phyloP scores from a whole-genome alignment of 345 rosid species.

The Luvunga scandens region DNA sequence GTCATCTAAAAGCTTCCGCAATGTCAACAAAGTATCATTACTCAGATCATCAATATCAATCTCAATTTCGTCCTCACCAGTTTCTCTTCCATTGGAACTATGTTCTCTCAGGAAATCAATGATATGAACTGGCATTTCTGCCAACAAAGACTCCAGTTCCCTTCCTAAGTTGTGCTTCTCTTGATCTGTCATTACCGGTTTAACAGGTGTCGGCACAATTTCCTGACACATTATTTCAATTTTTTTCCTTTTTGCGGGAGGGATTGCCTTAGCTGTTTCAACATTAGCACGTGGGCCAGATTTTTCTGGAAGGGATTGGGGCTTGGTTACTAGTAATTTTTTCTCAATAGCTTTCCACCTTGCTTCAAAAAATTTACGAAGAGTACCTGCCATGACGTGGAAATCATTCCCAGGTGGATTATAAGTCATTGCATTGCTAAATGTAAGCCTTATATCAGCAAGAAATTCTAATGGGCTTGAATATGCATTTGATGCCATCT shows the following conservation, averaged over 20 bases:
- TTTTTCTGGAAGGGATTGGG: conserved; percentile 33
- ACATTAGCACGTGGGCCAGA: conserved; percentile 30
- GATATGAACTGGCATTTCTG: conserved; percentile 72
- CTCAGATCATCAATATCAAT: conserved; percentile 91
- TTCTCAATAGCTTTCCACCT: conserved; percentile 88
- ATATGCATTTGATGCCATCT: conserved; percentile 58
- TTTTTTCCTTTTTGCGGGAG: conserved; percentile 71
- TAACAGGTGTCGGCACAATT: conserved; percentile 43
- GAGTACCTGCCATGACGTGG: conserved; percentile 78
- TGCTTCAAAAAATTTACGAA: conserved; percentile 65
- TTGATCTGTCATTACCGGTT: conserved; percentile 54
- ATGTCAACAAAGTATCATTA: conserved; percentile 66
- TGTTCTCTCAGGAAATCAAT: conserved; percentile 78
- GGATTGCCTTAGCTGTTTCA: conserved; percentile 36
- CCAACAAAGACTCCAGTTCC: conserved; percentile 57
- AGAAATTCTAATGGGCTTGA: conserved; percentile 73
- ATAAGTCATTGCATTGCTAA: conserved; percentile 85
- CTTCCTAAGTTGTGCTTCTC: conserved; percentile 62
- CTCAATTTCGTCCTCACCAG: conserved; percentile 87
- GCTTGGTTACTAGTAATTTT: conserved; percentile 39
- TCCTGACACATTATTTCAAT: conserved; percentile 36
- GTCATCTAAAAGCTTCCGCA: conserved; percentile 70
- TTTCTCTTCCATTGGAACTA: conserved; percentile 59
- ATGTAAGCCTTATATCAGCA: conserved; percentile 82
- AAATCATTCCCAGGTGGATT: conserved; percentile 88